Conservation (phyloP, 176 grass and related monocot species). For the Lolium perenne region DNA sequence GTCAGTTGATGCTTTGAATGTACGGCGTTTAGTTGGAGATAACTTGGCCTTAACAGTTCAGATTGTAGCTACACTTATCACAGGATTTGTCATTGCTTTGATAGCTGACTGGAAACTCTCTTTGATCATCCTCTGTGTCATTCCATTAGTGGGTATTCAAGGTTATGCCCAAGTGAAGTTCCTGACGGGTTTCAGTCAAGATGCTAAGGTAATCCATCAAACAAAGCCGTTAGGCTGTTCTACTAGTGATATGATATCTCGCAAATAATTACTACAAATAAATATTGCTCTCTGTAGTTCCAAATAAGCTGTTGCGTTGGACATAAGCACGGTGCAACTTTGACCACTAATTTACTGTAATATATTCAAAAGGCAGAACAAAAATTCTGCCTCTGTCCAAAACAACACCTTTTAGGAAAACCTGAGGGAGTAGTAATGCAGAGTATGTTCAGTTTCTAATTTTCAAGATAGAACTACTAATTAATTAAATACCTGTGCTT, state of each 20-base stretch:
- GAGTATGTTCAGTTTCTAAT: neutral
- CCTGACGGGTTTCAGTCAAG: conserved; percentile 79
- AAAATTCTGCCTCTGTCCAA: conserved; percentile 7
- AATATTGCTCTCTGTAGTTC: neutral
- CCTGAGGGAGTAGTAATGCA: neutral
- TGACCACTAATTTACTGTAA: neutral
- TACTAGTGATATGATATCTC: conserved; percentile 7
- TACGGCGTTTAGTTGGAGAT: conserved; percentile 84
- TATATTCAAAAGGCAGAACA: neutral
- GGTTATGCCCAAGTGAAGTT: conserved; percentile 84
- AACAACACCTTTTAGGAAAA: neutral
- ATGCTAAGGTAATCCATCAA: conserved; percentile 73
- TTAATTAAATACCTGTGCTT: neutral
- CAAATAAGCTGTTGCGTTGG: conserved; percentile 4
- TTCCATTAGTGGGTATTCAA: conserved; percentile 80
- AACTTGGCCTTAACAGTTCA: conserved; percentile 72
- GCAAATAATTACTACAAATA: conserved; percentile 20
- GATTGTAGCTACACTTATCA: conserved; percentile 47
- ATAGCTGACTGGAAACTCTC: conserved; percentile 78
- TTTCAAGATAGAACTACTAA: neutral
- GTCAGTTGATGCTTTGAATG: conserved; percentile 81
- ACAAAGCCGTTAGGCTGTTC: neutral
- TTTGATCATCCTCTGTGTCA: conserved; percentile 61
- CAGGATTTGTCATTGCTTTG: conserved; percentile 70
- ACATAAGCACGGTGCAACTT: neutral